Evolutionary conservation across 495 filamentous ascomycete species (phyloP), one percentile per base, ranked within the genome.

Genomic region (Lepidopterella palustris): DNA sequence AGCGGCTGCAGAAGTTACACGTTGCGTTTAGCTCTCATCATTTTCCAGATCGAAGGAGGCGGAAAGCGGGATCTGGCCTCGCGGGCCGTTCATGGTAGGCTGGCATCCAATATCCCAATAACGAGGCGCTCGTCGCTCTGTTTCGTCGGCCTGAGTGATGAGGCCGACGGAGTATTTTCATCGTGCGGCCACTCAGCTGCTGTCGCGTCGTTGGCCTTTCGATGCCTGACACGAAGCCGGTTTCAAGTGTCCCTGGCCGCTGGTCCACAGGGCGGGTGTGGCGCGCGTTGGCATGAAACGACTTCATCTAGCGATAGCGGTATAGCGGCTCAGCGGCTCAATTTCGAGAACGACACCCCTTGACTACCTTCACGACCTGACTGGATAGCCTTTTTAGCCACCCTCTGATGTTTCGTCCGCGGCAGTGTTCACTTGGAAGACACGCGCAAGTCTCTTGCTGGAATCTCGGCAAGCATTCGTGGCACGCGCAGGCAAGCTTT

Each of bases 351-450:
- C 50, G 32, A 45, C 32, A 58, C 55, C 45, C 40, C 18, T 35
- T 25, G 35, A 31, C 13, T 50, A 28, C 40, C 18, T 35, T 25
- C 23, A 31, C 13, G 31, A 40, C 51, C 54, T 29, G 45, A 66
- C 63, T 66, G 63, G 58, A 59, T 53, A 39, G 8, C n/a, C n/a
- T n/a, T n/a, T n/a, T n/a, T n/a, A n/a, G n/a, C 25, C 47, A 45
- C 52, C 53, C 35, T 62, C 42, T 62, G 53, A 29, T 62, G 64
- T 66, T 66, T 66, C 64, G 60, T 60, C 57, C 64, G 55, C 56
- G 53, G 42, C 59, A 50, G 6, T 23, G 59, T 15, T 8, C 50
- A 21, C 31, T 55, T 18, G 47, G 54, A 61, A 32, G 48, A 66
- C 59, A 42, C 58, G 59, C 60, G 52, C 18, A 60, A 24, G 39